Conservation (phyloP, 441 rosid species). For the Erysimum pusillum region DNA sequence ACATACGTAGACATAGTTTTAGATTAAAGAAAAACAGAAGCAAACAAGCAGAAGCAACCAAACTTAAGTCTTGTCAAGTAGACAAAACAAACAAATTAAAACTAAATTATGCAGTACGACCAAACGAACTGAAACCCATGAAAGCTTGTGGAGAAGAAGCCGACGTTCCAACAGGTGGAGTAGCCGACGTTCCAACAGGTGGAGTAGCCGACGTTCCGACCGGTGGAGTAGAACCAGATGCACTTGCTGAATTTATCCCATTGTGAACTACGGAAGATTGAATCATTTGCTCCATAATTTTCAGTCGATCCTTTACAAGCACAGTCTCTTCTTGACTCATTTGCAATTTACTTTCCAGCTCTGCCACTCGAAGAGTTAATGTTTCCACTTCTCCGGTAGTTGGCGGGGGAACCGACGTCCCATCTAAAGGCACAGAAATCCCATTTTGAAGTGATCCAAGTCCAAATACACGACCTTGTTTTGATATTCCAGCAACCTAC, state of each 20-base stretch:
- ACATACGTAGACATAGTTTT: too few relatives aligned
- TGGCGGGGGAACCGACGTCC: neutral
- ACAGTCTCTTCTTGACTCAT: neutral
- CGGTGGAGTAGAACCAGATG: neutral
- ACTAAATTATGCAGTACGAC: too few relatives aligned
- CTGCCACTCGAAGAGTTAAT: neutral
- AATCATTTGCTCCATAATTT: neutral
- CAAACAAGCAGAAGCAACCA: too few relatives aligned
- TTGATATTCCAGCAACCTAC: slow-evolving; percentile 24
- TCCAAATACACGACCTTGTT: slow-evolving; percentile 10
- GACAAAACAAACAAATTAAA: too few relatives aligned
- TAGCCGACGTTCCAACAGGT: too few relatives aligned
- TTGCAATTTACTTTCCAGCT: neutral
- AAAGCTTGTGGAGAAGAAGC: too few relatives aligned
- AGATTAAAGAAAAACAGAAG: too few relatives aligned
- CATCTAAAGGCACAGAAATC: neutral
- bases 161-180: too few relatives aligned
- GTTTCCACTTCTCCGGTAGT: slow-evolving; percentile 7
- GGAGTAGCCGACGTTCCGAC: neutral
- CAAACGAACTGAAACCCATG: too few relatives aligned
- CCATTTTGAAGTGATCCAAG: slow-evolving; percentile 17
- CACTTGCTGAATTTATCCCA: neutral
- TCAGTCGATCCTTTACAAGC: neutral
- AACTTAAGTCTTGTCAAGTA: too few relatives aligned
- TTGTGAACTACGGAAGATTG: neutral